These are phyloP conservation scores for Stachybotrys chartarum DNA, from an alignment of 2,329 filamentous ascomycete genomes.

Conservation along the genomic window DNA sequence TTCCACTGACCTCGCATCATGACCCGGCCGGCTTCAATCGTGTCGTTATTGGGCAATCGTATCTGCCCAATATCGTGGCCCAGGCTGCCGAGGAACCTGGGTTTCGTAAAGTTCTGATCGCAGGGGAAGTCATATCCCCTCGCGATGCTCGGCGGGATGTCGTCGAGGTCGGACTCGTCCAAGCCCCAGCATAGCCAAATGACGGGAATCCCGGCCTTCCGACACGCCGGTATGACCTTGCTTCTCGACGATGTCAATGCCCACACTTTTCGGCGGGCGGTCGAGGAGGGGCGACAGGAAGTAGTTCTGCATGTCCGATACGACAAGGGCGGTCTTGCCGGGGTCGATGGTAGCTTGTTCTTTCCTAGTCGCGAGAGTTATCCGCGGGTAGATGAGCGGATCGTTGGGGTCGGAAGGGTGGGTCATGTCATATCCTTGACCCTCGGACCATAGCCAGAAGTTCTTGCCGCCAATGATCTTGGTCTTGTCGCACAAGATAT, in stretches of 20 bases:
- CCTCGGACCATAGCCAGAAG: background rate
- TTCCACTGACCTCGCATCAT: slow-evolving; percentile 52
- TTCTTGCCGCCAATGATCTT: background rate
- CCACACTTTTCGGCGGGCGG: slow-evolving; percentile 8
- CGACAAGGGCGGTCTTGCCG: slow-evolving; percentile 33
- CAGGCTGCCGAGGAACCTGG: slow-evolving; percentile 25
- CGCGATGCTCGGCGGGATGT: slow-evolving; percentile 41
- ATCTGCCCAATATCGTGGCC: slow-evolving; percentile 38
- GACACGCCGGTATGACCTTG: slow-evolving; percentile 1
- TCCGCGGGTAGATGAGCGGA: background rate
- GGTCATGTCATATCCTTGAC: background rate
- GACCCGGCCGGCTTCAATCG: slow-evolving; percentile 23
- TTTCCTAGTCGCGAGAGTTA: background rate
- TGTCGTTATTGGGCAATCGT: slow-evolving; percentile 8
- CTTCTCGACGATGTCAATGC: background rate
- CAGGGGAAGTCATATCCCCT: slow-evolving; percentile 17
- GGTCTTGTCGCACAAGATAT: too few species aligned
- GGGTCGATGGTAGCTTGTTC: slow-evolving; percentile 22
- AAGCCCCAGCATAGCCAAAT: slow-evolving; percentile 54
- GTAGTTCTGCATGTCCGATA: slow-evolving; percentile 48
- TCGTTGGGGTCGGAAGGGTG: background rate
- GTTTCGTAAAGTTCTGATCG: background rate
- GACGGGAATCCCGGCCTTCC: slow-evolving; percentile 18
- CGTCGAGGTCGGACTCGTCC: slow-evolving; percentile 37
- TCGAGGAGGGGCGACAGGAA: slow-evolving; percentile 26